Base-by-base conservation (phyloP, 306 rosid species). In the Prunus davidiana region DNA sequence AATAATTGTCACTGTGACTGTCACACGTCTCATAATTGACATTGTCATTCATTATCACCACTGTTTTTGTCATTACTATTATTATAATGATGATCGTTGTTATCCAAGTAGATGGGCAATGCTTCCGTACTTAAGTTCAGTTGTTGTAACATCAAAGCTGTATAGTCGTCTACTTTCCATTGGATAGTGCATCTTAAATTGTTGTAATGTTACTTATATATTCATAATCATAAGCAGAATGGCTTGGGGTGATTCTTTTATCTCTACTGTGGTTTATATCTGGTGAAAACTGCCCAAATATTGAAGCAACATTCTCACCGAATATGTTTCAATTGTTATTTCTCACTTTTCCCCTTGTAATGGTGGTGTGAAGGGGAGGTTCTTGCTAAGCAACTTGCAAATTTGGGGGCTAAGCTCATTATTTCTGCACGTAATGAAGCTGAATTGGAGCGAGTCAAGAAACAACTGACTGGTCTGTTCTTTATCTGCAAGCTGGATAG, bases 391-490 rank as follows among this genome's bases (percentile, higher is more conserved):
- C 97, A 95, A 79, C 88, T 95, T 80, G 91, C 96, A 54, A 87
- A 81, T 73, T 86, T 95, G 79, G 98, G 97, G 57, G 98, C 97
- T 55, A 92, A 90, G 87, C 93, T 95, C 64, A 90, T 95, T 69
- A 75, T 95, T 79, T 92, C 98, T 62, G 97, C 98, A 2, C 89
- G 97, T 73, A 88, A 89, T 83, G 96, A 92, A 86, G 90, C 85
- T 65, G 97, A 91, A 64, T 80, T 95, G 78, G 90, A 86, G 86
- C 87, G 81, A 80, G 98, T 92, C 71, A 89, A 81, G 88, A 65
- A 76, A 34, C 84, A 90, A 79, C 92, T 92, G 74, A 82, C 88
- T 79, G 97, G 98, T 95, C 46, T 82, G 81, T 69, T n/a, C 50
- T 20, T 69, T 64, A 79, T 54, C n/a, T 70, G 55, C 43, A 61